Base-by-base conservation (phyloP, 2,329 filamentous ascomycete genomes). In the Penicillium concentricum region DNA sequence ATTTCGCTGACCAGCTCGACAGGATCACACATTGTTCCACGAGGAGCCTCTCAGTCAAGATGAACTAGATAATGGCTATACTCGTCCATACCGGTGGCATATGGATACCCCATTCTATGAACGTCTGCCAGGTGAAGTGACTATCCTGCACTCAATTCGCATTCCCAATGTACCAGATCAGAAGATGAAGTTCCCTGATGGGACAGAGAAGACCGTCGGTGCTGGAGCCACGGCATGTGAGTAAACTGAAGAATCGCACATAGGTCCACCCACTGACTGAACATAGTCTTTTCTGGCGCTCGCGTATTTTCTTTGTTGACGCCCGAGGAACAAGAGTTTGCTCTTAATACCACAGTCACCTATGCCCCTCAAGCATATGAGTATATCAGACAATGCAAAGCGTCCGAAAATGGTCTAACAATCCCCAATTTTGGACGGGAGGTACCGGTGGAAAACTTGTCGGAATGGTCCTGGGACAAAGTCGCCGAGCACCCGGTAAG, bases 41-140 rank as follows among this genome's bases (percentile, higher is more conserved):
- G 51, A 58, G 13, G 32, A 34, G 5, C 56, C 47, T 37, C 42
- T 58, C 8, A 30, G 16, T 2, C 51, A 58, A 20, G 37, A 48
- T 12, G 41, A 49, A n/a, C 20, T 58, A 12, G 51, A 55, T 15
- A 34, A 58, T n/a, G 47, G 56, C 0, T 58, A 49, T 28, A 58
- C 52, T 15, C 52, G 56, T 7, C 48, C 56, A 20, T 58, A 58
- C 34, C 49, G 56, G 13, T 56, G 56, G 56, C 56, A 58, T 15
- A 56, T 52, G 56, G 56, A 58, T 41, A 56, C 52, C 12, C 56
- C 56, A 1, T 58, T 58, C 37, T 58, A 52, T 45, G 56, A 58
- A 20, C 42, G 56, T 9, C 24, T 56, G 24, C 52, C 56, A 6
- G 56, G 56, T 10, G 56, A 58, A 43, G 56, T 56, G 16, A 58